phyloP scores from a whole-genome alignment of 441 rosid species.

The Corymbia calophylla region DNA sequence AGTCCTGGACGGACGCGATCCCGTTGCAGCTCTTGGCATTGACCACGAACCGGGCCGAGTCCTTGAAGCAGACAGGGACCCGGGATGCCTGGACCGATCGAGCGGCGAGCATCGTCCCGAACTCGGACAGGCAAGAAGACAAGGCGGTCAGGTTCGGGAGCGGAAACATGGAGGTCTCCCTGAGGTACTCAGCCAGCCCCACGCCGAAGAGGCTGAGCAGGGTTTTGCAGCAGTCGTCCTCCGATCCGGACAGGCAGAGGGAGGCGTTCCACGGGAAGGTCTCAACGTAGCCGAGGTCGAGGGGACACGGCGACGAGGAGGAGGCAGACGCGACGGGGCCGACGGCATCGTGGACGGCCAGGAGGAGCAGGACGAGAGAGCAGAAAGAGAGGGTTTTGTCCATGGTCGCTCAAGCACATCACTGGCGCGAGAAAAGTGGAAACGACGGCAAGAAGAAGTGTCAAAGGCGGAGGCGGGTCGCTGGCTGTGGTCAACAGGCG shows the following conservation, averaged over 20 bases:
- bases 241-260: neutral
- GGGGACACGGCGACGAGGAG: neutral
- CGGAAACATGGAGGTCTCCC: constrained; percentile 22
- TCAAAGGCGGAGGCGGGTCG: neutral
- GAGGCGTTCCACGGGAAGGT: constrained; percentile 10
- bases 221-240: constrained; percentile 2
- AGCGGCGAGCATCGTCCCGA: constrained; percentile 20
- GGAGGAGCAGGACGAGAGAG: neutral
- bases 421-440: neutral
- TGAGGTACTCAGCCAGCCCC: constrained; percentile 9
- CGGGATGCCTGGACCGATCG: constrained; percentile 17
- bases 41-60: constrained; percentile 26
- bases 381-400: neutral
- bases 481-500: neutral
- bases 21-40: constrained; percentile 34
- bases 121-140: constrained; percentile 31
- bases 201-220: constrained; percentile 8
- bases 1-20: constrained; percentile 26
- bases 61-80: constrained; percentile 27
- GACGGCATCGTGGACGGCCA: neutral
- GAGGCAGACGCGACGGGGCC: neutral
- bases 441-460: neutral
- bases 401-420: neutral
- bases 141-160: constrained; percentile 17
- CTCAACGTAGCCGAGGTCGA: constrained; percentile 2